Conservation (phyloP, 805 yeast genomes). For the Cyberlindnera xylosilytica region DNA sequence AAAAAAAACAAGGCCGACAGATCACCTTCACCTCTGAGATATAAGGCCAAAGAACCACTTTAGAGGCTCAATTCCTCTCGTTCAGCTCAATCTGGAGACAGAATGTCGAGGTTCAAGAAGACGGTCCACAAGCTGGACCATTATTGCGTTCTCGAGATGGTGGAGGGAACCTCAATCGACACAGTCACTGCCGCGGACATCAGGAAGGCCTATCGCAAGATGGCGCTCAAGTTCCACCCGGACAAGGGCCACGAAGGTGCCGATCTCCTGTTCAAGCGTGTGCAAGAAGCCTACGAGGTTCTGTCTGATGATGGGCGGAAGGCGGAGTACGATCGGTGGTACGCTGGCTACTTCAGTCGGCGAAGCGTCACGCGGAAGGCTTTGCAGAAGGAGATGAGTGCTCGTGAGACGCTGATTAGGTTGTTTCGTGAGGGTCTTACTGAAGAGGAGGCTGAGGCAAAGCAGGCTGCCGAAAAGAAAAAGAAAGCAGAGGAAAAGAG, state of each 20-base stretch:
- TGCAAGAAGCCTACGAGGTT: constrained; percentile 17
- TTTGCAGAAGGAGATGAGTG: constrained; percentile 5
- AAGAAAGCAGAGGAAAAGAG: constrained; percentile 3
- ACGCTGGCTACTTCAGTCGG: constrained; percentile 11
- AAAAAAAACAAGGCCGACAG: too few species aligned
- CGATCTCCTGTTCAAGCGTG: constrained; percentile 17
- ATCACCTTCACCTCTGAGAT: too few species aligned
- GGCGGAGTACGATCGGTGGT: constrained; percentile 20
- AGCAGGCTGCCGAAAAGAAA: constrained; percentile 1
- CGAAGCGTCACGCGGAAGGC: constrained; percentile 5
- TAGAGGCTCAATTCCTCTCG: too few species aligned
- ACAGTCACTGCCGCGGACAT: constrained; percentile 43
- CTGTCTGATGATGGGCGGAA: constrained; percentile 6
- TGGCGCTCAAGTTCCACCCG: constrained; percentile 71
- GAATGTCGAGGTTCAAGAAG: not conserved
- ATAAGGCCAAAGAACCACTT: too few species aligned
- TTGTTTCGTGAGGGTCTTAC: not conserved
- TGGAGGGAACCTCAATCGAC: constrained; percentile 36
- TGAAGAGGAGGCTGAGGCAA: not conserved
- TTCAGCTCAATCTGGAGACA: too few species aligned
- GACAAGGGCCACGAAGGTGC: constrained; percentile 53
- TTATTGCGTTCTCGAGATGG: constrained; percentile 60
- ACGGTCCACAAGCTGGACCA: constrained; percentile 34
- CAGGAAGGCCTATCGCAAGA: constrained; percentile 71
- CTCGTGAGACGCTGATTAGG: constrained; percentile 1